phyloP scores from a whole-genome alignment of 805 yeast genomes.

The Candida broadrunensis region DNA sequence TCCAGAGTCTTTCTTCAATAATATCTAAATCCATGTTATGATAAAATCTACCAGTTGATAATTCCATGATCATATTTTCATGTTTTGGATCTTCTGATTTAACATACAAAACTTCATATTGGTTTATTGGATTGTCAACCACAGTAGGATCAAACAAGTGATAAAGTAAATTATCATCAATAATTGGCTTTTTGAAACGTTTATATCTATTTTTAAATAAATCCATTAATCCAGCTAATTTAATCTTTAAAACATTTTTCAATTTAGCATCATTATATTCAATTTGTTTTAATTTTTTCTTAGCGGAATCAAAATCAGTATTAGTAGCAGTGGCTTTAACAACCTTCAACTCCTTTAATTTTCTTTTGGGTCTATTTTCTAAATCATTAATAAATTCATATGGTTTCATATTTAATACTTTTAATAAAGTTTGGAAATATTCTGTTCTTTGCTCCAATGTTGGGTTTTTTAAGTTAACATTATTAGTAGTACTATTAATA shows the following conservation, averaged over 20 bases:
- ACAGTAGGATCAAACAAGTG: conserved; percentile 73
- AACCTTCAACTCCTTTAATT: conserved; percentile 38
- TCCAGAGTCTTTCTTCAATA: conserved; percentile 94
- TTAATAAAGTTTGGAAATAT: conserved; percentile 56
- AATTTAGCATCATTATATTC: conserved; percentile 72
- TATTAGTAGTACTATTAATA: conserved; percentile 39
- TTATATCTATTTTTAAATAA: conserved; percentile 82
- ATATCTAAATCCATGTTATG: conserved; percentile 92
- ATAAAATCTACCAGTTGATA: conserved; percentile 66
- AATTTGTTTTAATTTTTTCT: conserved; percentile 47
- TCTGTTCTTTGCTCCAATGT: conserved; percentile 41
- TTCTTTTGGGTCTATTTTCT: conserved; percentile 52
- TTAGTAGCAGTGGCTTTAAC: conserved; percentile 9
- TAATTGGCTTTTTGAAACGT: conserved; percentile 84
- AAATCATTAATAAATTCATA: conserved; percentile 63
- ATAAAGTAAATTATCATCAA: conserved; percentile 70
- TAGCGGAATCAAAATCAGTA: conserved; percentile 32
- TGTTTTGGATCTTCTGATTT: conserved; percentile 43
- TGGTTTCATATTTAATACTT: conserved; percentile 66
- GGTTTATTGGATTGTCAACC: conserved; percentile 31
- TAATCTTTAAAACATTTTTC: conserved; percentile 81
- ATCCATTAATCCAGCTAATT: conserved; percentile 86
- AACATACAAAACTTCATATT: conserved; percentile 40
- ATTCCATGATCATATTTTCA: conserved; percentile 79
- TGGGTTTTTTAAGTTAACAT: conserved; percentile 46